Evolutionary conservation across 2,329 filamentous ascomycete genomes (phyloP).

Genomic region (Aspergillus chevalieri): DNA sequence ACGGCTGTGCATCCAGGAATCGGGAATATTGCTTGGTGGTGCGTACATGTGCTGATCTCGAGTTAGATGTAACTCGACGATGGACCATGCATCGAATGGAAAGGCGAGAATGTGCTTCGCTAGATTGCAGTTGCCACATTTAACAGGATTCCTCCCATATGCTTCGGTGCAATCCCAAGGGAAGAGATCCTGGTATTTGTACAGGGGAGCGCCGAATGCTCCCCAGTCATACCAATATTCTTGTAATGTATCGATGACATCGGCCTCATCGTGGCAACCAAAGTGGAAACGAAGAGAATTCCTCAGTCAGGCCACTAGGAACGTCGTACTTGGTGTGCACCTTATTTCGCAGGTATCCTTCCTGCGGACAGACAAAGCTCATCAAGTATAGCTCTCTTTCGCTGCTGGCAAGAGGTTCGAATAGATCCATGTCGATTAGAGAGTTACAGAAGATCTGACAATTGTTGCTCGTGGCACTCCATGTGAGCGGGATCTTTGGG

Average conservation of each 20-base stretch:
- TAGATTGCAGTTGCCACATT: slow-evolving; percentile 38
- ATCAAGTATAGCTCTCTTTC: slow-evolving; percentile 30
- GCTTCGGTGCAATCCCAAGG: slow-evolving; percentile 47
- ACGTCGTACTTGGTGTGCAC: slow-evolving; percentile 31
- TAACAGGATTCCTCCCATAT: slow-evolving; percentile 30
- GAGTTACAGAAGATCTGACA: slow-evolving; percentile 36
- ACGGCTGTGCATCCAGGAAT: slow-evolving; percentile 32
- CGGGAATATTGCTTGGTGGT: not conserved
- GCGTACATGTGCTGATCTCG: slow-evolving; percentile 34
- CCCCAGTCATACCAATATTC: slow-evolving; percentile 47
- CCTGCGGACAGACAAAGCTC: slow-evolving; percentile 35
- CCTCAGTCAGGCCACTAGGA: slow-evolving; percentile 39
- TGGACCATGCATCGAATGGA: slow-evolving; percentile 42
- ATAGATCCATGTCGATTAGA: slow-evolving; percentile 26
- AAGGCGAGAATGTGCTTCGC: slow-evolving; percentile 43
- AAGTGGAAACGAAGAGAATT: slow-evolving; percentile 37
- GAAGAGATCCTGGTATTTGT: slow-evolving; percentile 39
- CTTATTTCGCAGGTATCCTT: slow-evolving; percentile 14
- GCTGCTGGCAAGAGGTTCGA: slow-evolving; percentile 23
- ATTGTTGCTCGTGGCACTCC: slow-evolving; percentile 31
- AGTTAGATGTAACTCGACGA: slow-evolving; percentile 34
- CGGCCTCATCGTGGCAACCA: slow-evolving; percentile 37
- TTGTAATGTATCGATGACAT: slow-evolving; percentile 39
- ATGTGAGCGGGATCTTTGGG: slow-evolving; percentile 20
- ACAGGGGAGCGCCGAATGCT: slow-evolving; percentile 34